Percentiles rank a stretch among this genome's conserved stretches.
Conservation (phyloP, 2,329 filamentous ascomycete species). For the Colletotrichum chlorophyti region DNA sequence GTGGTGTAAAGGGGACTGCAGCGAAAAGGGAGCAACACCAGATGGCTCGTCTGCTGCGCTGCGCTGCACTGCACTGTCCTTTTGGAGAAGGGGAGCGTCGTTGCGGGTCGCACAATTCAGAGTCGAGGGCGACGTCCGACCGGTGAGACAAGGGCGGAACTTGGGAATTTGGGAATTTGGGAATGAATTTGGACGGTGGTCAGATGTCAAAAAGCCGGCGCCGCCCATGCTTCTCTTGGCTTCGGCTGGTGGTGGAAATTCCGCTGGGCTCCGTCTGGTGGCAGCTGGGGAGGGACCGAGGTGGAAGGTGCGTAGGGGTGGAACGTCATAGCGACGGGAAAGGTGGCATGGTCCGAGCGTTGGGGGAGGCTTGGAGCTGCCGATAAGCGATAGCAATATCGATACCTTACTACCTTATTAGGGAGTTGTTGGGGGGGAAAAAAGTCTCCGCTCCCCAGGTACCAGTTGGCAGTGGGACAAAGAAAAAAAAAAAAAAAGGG, state of each 20-base stretch:
- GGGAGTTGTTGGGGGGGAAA: not conserved
- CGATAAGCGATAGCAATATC: slow-evolving; percentile 13
- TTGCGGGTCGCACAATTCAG: too few relatives aligned
- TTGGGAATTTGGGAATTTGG: slow-evolving; percentile 2
- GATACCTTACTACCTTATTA: slow-evolving; percentile 24
- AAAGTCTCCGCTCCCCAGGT: too few relatives aligned
- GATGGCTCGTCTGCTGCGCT: slow-evolving; percentile 8
- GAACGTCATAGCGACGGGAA: slow-evolving; percentile 24
- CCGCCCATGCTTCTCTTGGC: slow-evolving; percentile 4
- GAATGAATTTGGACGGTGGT: slow-evolving; percentile 19
- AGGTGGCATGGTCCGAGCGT: slow-evolving; percentile 13
- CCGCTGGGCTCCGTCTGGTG: slow-evolving; percentile 23
- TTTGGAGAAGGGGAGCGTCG: too few relatives aligned
- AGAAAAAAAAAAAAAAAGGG: too few relatives aligned
- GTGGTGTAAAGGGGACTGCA: slow-evolving; percentile 10
- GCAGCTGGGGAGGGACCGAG: slow-evolving; percentile 22
- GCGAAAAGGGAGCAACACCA: slow-evolving; percentile 1
- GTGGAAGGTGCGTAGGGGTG: too few relatives aligned
- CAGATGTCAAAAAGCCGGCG: slow-evolving; percentile 20
- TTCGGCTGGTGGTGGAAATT: slow-evolving; percentile 18
- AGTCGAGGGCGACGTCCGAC: not conserved
- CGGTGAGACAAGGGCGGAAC: slow-evolving; percentile 25
- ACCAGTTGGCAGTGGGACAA: too few relatives aligned
- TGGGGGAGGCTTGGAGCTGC: not conserved
- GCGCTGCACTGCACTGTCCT: not conserved